phyloP scores from a whole-genome alignment of 73 alveolate genomes.

The Paramecium pentaurelia region DNA sequence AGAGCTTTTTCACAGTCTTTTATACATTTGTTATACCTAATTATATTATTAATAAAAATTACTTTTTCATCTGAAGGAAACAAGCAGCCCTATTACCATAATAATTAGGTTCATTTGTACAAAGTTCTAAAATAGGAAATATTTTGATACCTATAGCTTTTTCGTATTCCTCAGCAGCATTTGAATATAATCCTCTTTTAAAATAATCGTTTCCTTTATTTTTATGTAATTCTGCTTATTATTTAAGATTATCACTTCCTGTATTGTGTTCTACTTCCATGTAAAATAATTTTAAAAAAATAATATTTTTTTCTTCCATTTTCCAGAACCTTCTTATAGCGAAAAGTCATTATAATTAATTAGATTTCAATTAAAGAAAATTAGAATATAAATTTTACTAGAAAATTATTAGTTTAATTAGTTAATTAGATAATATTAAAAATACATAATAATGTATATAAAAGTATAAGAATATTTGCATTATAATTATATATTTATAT shows the following conservation, averaged over 20 bases:
- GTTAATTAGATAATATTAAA: background rate
- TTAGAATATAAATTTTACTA: background rate
- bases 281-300: background rate
- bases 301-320: background rate
- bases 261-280: background rate
- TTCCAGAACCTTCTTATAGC: conserved; percentile 8
- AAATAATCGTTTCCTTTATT: conserved; percentile 89
- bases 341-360: background rate
- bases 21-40: conserved; percentile 74
- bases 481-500: too few relatives aligned
- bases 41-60: background rate
- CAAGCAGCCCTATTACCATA: conserved; percentile 93
- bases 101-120: conserved; percentile 75
- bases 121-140: conserved; percentile 36
- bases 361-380: background rate
- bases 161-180: conserved; percentile 85
- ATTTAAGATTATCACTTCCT: background rate
- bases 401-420: background rate
- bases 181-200: conserved; percentile 74
- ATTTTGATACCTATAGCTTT: conserved; percentile 71
- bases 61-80: conserved; percentile 75
- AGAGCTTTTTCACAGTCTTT: conserved; percentile 88
- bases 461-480: background rate
- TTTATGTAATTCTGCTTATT: conserved; percentile 76
- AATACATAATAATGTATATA: too few relatives aligned